Evolutionary conservation across 2,329 filamentous ascomycete species (phyloP).

Genomic region (Aspergillus transmontanensis): DNA sequence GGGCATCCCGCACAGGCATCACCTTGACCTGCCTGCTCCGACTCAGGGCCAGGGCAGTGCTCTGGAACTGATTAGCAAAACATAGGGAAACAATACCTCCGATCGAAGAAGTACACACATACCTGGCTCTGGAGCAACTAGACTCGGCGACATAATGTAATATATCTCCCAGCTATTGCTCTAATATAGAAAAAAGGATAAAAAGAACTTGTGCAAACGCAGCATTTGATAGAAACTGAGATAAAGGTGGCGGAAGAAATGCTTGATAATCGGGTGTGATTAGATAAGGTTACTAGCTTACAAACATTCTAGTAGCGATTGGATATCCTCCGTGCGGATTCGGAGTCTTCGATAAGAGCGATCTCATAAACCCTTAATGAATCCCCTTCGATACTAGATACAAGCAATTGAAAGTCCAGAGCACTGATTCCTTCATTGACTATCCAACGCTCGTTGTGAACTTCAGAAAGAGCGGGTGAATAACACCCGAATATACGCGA

Average conservation of each 20-base stretch:
- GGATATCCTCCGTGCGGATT: slow-evolving; percentile 22
- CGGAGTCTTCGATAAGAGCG: slow-evolving; percentile 20
- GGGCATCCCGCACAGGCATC: slow-evolving; percentile 94
- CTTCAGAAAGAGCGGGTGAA: not conserved
- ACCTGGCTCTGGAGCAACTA: slow-evolving; percentile 89
- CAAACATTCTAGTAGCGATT: slow-evolving; percentile 34
- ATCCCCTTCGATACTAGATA: not conserved
- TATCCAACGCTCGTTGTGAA: not conserved
- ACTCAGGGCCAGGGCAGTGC: slow-evolving; percentile 81
- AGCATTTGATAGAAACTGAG: slow-evolving; percentile 1
- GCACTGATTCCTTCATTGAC: not conserved
- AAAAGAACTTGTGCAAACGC: not conserved
- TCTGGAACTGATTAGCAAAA: slow-evolving; percentile 50
- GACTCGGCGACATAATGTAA: slow-evolving; percentile 74
- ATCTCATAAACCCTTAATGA: not conserved
- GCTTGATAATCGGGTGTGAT: slow-evolving; percentile 34
- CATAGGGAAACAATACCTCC: not conserved
- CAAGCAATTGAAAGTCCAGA: not conserved
- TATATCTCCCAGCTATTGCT: not conserved
- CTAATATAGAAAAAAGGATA: not conserved
- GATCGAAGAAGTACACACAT: slow-evolving; percentile 22
- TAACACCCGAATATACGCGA: not conserved
- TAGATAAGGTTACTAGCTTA: slow-evolving; percentile 25
- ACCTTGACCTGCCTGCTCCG: slow-evolving; percentile 58
- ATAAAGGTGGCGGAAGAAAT: slow-evolving; percentile 28